These are phyloP conservation scores for Globisporangium perplexum DNA, from an alignment of 352 stramenopile genomes.

Conservation along the genomic window DNA sequence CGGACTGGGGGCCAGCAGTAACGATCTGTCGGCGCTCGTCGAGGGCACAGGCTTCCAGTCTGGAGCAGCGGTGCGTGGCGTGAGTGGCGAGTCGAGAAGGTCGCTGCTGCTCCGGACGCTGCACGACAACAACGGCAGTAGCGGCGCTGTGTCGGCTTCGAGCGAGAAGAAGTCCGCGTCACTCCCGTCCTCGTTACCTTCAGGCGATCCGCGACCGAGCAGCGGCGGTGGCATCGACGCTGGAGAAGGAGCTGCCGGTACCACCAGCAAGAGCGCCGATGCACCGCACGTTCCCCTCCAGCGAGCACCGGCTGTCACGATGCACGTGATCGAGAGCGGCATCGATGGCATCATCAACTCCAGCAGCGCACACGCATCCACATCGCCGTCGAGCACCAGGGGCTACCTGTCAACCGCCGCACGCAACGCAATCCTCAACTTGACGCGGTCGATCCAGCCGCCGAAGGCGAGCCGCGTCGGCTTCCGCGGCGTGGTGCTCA, in stretches of 20 bases:
- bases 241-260: background rate
- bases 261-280: background rate
- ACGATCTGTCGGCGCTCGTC: background rate
- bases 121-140: background rate
- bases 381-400: background rate
- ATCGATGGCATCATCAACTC: conserved; percentile 12
- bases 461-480: background rate
- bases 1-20: background rate
- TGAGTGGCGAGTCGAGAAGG: background rate
- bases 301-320: background rate
- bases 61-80: background rate
- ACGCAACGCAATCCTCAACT: conserved; percentile 10
- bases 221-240: background rate
- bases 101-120: background rate
- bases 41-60: conserved; percentile 4
- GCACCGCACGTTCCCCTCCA: background rate
- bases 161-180: background rate
- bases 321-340: conserved; percentile 13
- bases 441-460: background rate
- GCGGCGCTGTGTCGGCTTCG: background rate
- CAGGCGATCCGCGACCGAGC: background rate
- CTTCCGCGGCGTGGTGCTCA: conserved; percentile 11
- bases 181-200: background rate
- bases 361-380: background rate
- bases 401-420: background rate